These are phyloP conservation scores for Suillus discolor DNA, from an alignment of 768 basidiomycete genomes.

Conservation along the genomic window DNA sequence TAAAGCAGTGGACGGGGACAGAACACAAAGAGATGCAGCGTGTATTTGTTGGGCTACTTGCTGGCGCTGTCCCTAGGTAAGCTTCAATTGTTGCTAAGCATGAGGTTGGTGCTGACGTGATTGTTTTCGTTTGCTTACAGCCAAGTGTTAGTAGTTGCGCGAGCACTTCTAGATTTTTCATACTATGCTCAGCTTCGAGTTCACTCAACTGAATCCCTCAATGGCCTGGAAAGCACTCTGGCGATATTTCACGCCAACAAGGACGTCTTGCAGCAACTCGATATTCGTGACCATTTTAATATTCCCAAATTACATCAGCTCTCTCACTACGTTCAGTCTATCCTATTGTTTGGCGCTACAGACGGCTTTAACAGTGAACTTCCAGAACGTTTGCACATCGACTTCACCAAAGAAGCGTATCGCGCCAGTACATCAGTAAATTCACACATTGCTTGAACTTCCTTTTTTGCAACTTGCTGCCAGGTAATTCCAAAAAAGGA, in stretches of 20 bases:
- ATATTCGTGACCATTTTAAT: no score
- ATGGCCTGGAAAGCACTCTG: constrained; percentile 23
- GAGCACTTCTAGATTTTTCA: constrained; percentile 37
- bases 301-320: no score
- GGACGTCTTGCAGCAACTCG: constrained; percentile 29
- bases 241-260: constrained; percentile 30
- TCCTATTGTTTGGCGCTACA: no score
- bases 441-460: no score
- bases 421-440: no score
- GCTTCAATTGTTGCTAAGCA: not conserved
- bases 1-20: constrained; percentile 46
- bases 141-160: constrained; percentile 23
- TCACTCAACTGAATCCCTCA: constrained; percentile 31
- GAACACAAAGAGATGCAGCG: constrained; percentile 43
- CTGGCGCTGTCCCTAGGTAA: constrained; percentile 18
- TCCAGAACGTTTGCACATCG: no score
- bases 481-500: no score
- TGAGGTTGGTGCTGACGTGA: not conserved
- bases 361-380: no score
- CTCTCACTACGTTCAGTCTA: no score
- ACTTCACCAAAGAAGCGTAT: no score
- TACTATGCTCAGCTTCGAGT: constrained; percentile 32
- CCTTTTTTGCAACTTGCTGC: no score
- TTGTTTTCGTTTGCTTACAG: not conserved
- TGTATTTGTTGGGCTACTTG: constrained; percentile 36